These are phyloP conservation scores for Lecanoromycetidae sp. DNA, from an alignment of 2,329 filamentous ascomycete species.

Conservation along the genomic window DNA sequence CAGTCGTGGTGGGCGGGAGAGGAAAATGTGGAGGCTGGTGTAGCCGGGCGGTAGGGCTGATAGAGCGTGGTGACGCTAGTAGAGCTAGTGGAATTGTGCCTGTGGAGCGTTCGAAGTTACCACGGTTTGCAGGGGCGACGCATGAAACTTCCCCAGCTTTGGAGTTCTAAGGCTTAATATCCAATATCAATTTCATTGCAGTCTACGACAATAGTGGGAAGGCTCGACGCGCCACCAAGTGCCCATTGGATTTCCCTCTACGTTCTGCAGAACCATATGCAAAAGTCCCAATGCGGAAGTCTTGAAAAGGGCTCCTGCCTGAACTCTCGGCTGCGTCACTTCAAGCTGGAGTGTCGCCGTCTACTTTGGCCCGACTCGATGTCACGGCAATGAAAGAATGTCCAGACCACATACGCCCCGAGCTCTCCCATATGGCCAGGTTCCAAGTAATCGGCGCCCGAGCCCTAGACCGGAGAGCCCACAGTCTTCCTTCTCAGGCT, in stretches of 20 bases:
- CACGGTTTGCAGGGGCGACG: too few species aligned
- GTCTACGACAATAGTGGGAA: too few species aligned
- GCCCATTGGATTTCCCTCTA: too few species aligned
- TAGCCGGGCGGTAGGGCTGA: neutral
- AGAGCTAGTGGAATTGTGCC: too few species aligned
- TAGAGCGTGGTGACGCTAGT: neutral
- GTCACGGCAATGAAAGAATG: slow-evolving; percentile 45
- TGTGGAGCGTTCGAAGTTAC: too few species aligned
- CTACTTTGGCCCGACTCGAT: neutral
- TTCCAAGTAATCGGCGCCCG: slow-evolving; percentile 24
- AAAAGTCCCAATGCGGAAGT: neutral
- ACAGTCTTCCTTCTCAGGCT: slow-evolving; percentile 23
- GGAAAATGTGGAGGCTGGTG: neutral
- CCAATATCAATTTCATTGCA: too few species aligned
- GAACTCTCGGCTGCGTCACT: slow-evolving; percentile 9
- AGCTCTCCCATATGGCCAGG: slow-evolving; percentile 40
- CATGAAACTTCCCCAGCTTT: too few species aligned
- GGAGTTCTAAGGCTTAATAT: too few species aligned
- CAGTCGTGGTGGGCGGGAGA: neutral
- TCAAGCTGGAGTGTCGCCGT: slow-evolving; percentile 8
- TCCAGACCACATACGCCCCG: slow-evolving; percentile 47
- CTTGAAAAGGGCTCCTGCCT: neutral
- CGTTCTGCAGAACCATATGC: too few species aligned
- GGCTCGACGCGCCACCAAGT: too few species aligned
- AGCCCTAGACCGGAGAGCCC: slow-evolving; percentile 19